Evolutionary conservation across 2,329 filamentous ascomycete genomes (phyloP).

Genomic region (Epicoccum nigrum): DNA sequence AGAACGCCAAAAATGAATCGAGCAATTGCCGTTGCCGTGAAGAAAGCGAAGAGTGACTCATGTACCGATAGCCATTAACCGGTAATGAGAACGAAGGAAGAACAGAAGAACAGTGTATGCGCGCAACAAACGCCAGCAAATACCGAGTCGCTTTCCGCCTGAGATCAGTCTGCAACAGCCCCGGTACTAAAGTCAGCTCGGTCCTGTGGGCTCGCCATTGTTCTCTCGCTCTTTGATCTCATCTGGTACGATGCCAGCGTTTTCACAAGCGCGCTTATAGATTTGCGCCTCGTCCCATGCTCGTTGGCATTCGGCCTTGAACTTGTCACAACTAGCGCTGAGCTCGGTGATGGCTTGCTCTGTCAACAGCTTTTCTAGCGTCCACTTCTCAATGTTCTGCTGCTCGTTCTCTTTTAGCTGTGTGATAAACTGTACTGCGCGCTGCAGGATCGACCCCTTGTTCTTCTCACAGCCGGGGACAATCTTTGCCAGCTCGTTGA

Average conservation of each 20-base stretch:
- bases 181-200: constrained; percentile 27
- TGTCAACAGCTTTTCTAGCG: constrained; percentile 84
- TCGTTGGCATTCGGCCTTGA: constrained; percentile 79
- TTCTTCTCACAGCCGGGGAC: constrained; percentile 98
- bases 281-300: constrained; percentile 78
- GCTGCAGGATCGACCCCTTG: constrained; percentile 94
- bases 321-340: constrained; percentile 83
- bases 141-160: not conserved
- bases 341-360: constrained; percentile 90
- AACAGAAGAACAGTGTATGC: not conserved
- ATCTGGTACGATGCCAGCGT: constrained; percentile 48
- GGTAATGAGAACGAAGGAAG: not conserved
- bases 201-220: constrained; percentile 45
- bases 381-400: constrained; percentile 94
- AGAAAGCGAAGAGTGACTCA: not conserved
- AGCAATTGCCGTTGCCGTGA: constrained; percentile 8
- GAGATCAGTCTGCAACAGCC: not conserved
- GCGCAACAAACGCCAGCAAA: not conserved
- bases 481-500: constrained; percentile 97
- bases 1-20: constrained; percentile 26
- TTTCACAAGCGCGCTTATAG: constrained; percentile 66
- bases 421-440: constrained; percentile 91
- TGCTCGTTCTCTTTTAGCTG: constrained; percentile 94
- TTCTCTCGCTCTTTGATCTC: constrained; percentile 50
- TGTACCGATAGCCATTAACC: constrained; percentile 11